These are phyloP conservation scores for Didymella keratinophila DNA, from an alignment of 2,329 filamentous ascomycete genomes.

Conservation along the genomic window DNA sequence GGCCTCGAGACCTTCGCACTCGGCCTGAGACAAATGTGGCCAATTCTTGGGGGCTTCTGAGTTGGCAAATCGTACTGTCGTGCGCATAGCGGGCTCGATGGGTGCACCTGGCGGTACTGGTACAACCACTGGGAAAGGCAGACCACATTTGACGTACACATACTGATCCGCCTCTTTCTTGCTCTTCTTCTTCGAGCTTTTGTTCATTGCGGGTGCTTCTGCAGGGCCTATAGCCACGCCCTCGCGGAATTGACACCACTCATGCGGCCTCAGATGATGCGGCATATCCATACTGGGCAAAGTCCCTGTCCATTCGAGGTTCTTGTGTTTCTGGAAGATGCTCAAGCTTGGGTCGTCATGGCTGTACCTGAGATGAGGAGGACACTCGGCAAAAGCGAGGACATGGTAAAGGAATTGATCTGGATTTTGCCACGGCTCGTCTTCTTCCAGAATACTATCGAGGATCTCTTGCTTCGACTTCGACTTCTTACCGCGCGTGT, in stretches of 20 bases:
- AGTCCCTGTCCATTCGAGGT: slow-evolving; percentile 75
- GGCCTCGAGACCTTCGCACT: slow-evolving; percentile 51
- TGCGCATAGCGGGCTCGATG: slow-evolving; percentile 74
- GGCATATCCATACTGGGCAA: slow-evolving; percentile 84
- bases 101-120: slow-evolving; percentile 51
- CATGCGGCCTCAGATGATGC: slow-evolving; percentile 77
- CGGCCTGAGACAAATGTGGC: slow-evolving; percentile 34
- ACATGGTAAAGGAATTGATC: slow-evolving; percentile 82
- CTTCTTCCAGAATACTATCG: slow-evolving; percentile 48
- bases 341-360: slow-evolving; percentile 60
- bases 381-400: slow-evolving; percentile 82
- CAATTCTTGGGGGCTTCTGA: slow-evolving; percentile 47
- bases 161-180: slow-evolving; percentile 29
- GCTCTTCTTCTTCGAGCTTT: slow-evolving; percentile 50
- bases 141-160: slow-evolving; percentile 60
- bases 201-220: slow-evolving; percentile 16
- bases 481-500: slow-evolving; percentile 31
- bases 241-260: slow-evolving; percentile 82
- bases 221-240: slow-evolving; percentile 67
- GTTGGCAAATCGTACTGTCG: slow-evolving; percentile 73
- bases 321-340: slow-evolving; percentile 80
- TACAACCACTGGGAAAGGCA: slow-evolving; percentile 60
- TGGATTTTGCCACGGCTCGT: slow-evolving; percentile 71
- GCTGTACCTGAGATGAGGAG: slow-evolving; percentile 70
- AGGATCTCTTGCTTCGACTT: slow-evolving; percentile 52